These are phyloP conservation scores for Cephaloascus albidus DNA, from an alignment of 805 yeast species.

Conservation along the genomic window DNA sequence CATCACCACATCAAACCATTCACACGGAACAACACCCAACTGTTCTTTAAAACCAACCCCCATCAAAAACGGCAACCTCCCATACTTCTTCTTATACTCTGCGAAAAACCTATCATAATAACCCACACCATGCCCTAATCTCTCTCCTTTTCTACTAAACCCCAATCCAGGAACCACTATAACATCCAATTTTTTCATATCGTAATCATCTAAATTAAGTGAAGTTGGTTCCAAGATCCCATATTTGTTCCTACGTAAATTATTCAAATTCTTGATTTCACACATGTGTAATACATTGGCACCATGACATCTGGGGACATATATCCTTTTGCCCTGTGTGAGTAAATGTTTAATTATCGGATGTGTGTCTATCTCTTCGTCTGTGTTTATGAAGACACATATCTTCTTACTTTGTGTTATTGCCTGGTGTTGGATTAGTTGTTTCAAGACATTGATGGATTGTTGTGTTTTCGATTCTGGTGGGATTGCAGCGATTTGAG, in stretches of 20 bases:
- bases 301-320: constrained; percentile 41
- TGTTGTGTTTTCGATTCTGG: constrained; percentile 13
- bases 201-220: constrained; percentile 18
- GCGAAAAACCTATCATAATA: constrained; percentile 74
- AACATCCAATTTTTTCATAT: constrained; percentile 47
- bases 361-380: constrained; percentile 56
- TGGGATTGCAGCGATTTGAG: too few species aligned
- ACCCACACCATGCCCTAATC: constrained; percentile 93
- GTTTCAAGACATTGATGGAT: constrained; percentile 12
- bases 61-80: constrained; percentile 30
- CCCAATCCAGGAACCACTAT: constrained; percentile 83
- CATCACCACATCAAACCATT: constrained; percentile 53
- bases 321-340: constrained; percentile 38
- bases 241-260: constrained; percentile 51
- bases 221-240: constrained; percentile 56
- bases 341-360: constrained; percentile 45
- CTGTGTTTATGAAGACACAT: constrained; percentile 76
- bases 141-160: constrained; percentile 38
- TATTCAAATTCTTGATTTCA: constrained; percentile 49
- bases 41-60: constrained; percentile 67
- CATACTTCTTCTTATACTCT: constrained; percentile 17
- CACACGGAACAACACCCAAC: constrained; percentile 46
- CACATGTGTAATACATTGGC: constrained; percentile 15
- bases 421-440: constrained; percentile 14
- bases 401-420: constrained; percentile 37